Evolutionary conservation across 2,329 filamentous ascomycete species (phyloP).

Genomic region (Mycogone perniciosa): DNA sequence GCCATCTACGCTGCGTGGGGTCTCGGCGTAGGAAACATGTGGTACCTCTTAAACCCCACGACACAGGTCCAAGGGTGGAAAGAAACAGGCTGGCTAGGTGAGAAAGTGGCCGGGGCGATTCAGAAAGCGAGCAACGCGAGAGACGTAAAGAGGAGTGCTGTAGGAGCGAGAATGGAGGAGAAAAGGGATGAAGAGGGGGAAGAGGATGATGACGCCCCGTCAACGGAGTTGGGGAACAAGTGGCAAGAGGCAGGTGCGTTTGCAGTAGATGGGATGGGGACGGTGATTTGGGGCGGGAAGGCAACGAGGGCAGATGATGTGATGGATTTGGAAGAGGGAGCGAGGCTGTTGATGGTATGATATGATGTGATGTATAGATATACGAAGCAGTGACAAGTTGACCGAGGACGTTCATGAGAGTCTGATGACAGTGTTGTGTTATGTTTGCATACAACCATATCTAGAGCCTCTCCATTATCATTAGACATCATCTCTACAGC

Average conservation of each 20-base stretch:
- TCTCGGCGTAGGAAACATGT: conserved; percentile 43
- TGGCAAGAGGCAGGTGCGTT: conserved; percentile 50
- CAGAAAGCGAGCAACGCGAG: conserved; percentile 29
- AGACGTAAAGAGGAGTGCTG: conserved; percentile 29
- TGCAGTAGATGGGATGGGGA: conserved; percentile 43
- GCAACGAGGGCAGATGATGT: conserved; percentile 43
- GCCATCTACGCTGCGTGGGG: conserved; percentile 55
- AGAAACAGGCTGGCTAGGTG: conserved; percentile 49
- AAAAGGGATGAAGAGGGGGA: conserved; percentile 14
- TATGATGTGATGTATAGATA: conserved; percentile 1
- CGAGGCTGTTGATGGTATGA: conserved; percentile 27
- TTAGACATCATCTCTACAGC: too few relatives aligned
- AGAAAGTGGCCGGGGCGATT: conserved; percentile 42
- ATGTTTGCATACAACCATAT: too few relatives aligned
- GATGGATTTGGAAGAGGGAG: conserved; percentile 47
- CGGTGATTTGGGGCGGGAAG: conserved; percentile 45
- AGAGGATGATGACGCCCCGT: conserved; percentile 30
- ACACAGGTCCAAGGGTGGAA: conserved; percentile 48
- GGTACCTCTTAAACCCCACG: conserved; percentile 48
- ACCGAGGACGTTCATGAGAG: too few relatives aligned
- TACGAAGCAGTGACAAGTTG: background rate
- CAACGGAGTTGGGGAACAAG: conserved; percentile 47
- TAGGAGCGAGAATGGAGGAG: conserved; percentile 29
- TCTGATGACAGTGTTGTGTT: too few relatives aligned
- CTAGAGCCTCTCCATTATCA: too few relatives aligned